Base-by-base conservation (phyloP, 2,329 filamentous ascomycete species). In the Capronia epimyces region DNA sequence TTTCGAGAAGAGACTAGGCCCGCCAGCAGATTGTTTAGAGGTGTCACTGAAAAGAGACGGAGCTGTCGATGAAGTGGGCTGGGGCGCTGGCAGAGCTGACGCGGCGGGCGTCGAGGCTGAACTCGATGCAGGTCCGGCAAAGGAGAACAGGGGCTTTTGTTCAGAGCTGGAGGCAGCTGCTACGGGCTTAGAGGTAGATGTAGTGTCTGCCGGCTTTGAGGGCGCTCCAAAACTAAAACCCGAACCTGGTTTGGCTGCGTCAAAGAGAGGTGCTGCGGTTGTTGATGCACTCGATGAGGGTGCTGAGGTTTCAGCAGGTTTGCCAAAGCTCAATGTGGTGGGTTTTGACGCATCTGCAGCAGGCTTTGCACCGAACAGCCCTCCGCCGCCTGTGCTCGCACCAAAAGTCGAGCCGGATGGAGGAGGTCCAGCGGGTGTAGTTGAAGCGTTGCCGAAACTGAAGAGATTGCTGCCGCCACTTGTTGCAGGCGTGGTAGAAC, bases 381-480 rank as follows among this genome's bases (percentile, higher is more conserved):
- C 63, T 13, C 55, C 60, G 49, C 53, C 62, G 43, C 58, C 53
- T 56, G 65, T 49, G 56, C 61, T 62, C 63, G 63, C 64, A 16
- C 63, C 57, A 36, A 67, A 58, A 32, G 57, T 53, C 18, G 55
- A 53, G 32, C 57, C 60, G 24, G 63, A 55, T 25, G 74, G 73
- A 22, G 75, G 74, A 53, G 72, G 72, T 5, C 73, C 74, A 46
- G 74, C 74, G 43, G 75, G 75, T 25, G 74, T 77, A 15, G 75
- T 76, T 13, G 74, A 76, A 43, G 66, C 59, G 49, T 66, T 69
- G 39, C 63, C 65, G 52, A 74, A 72, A 40, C 53, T 60, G 43
- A 58, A 53, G n/a, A 62, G 64, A 25, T 66, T 62, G 37, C 68
- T 64, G 21, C 66, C 66, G 43, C 71, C 69, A 16, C 70, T 71